Evolutionary conservation across 768 basidiomycete genomes (phyloP), one percentile per base, ranked within the genome.

Genomic region (Favolaschia claudopus): DNA sequence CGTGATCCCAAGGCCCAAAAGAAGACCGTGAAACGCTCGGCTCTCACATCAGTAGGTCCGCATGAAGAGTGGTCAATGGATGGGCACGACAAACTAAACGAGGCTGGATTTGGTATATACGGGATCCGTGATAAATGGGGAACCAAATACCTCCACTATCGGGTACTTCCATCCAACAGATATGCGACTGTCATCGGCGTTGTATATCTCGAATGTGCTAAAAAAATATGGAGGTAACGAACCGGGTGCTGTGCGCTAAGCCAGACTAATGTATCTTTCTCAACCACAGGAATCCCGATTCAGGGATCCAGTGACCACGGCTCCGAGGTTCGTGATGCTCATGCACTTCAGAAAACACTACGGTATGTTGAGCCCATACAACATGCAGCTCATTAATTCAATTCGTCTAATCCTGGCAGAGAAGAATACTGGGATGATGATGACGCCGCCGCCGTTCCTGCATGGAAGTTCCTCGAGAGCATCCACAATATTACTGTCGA

Each of bases 31-130:
- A 17, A 45, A 32, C 53, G 43, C 4, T 19, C 32, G 6, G 29
- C 53, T 5, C 53, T 55, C 6, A 27, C 36, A 3, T 12, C 42
- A 24, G 42, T 55, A 14, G 53, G 53, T 24, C 43, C 53, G 12
- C 20, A 55, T 25, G 19, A 55, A 14, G 53, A 55, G 22, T 55
- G 53, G 53, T 44, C 42, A 1, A 45, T 45, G 42, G 53, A 55
- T 36, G 42, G 53, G 24, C 42, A 45, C 20, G 43, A 55, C 25
- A 55, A 55, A 13, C 53, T 55, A 12, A 44, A 22, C 14, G 28
- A 14, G 4, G 43, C 22, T 4, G 53, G 53, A 1, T 55, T 55
- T 15, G 19, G 29, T 7, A 32, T 55, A 20, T 55, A 45, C 14
- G 53, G 42, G 4, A 36, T 55, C 12, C 31, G 42, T 13, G 53